Percentiles rank a stretch among this genome's conserved stretches.
phyloP scores from a whole-genome alignment of 1,284 basidiomycete genomes.

The Ustilago xerochloae region DNA sequence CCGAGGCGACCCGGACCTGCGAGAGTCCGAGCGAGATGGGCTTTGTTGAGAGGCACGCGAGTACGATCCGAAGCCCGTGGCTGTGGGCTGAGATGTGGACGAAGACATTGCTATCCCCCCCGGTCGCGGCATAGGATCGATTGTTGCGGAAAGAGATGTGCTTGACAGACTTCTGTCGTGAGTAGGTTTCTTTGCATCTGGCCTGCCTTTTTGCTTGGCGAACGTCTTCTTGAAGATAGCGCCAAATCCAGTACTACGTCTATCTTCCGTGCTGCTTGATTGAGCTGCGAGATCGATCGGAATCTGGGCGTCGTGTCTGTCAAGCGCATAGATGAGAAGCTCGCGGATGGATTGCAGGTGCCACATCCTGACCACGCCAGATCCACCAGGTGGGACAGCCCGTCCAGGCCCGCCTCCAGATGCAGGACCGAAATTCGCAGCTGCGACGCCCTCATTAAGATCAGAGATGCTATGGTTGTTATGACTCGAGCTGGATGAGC shows the following conservation, averaged over 20 bases:
- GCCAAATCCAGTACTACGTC: conserved; percentile 26
- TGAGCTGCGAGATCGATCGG: conserved; percentile 38
- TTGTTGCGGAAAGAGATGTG: conserved; percentile 8
- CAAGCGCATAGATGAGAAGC: conserved; percentile 48
- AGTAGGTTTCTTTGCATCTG: not conserved
- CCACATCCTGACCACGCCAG: conserved; percentile 56
- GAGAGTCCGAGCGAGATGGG: not conserved
- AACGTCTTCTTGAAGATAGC: conserved; percentile 48
- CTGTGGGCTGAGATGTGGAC: not conserved
- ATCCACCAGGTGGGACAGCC: conserved; percentile 45
- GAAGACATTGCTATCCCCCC: not conserved
- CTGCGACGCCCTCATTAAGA: conserved; percentile 24
- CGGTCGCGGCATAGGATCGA: conserved; percentile 2
- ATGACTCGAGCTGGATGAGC: conserved; percentile 22
- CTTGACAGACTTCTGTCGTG: conserved; percentile 2
- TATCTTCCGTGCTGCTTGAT: not conserved
- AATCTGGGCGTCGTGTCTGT: conserved; percentile 30
- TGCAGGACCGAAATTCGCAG: conserved; percentile 47
- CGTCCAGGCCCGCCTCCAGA: conserved; percentile 48
- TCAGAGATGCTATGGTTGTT: conserved; percentile 11
- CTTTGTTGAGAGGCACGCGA: not conserved
- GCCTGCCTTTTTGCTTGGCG: conserved; percentile 7
- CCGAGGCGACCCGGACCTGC: not conserved
- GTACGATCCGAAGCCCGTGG: not conserved
- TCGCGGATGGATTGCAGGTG: conserved; percentile 51